These are phyloP conservation scores for Tilletia setariae DNA, from an alignment of 1,284 basidiomycete genomes.

Conservation along the genomic window DNA sequence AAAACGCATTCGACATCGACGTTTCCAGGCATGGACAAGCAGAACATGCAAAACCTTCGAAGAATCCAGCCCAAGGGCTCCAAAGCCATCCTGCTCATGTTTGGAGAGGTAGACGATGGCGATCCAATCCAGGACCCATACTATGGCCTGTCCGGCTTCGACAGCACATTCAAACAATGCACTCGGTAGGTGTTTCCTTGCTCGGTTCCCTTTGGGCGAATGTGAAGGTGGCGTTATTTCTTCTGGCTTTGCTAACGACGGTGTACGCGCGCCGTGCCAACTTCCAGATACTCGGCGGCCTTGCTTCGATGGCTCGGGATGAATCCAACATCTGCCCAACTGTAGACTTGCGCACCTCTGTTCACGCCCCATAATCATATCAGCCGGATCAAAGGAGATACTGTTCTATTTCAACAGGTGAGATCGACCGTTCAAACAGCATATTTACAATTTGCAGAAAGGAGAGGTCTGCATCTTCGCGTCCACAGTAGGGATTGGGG, in stretches of 20 bases:
- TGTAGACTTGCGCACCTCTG: background rate
- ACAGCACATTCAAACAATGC: slow-evolving; percentile 7
- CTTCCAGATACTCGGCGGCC: background rate
- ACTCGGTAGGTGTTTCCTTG: background rate
- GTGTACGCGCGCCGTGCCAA: background rate
- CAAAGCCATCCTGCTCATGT: slow-evolving; percentile 8
- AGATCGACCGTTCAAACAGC: too few relatives aligned
- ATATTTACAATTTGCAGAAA: too few relatives aligned
- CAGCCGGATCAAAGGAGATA: too few relatives aligned
- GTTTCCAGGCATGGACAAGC: background rate
- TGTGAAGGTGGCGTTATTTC: background rate
- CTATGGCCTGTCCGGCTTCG: slow-evolving; percentile 9
- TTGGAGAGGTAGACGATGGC: slow-evolving; percentile 9
- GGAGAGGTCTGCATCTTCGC: too few relatives aligned
- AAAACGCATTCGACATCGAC: background rate
- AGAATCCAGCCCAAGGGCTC: slow-evolving; percentile 8
- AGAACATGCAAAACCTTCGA: slow-evolving; percentile 11
- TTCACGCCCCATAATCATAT: too few relatives aligned
- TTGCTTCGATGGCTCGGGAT: slow-evolving; percentile 2
- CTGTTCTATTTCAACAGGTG: too few relatives aligned
- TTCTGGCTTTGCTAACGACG: background rate
- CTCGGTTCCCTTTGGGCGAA: background rate
- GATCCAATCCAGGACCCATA: slow-evolving; percentile 12
- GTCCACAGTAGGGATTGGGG: too few relatives aligned
- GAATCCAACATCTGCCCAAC: slow-evolving; percentile 4